Base-by-base conservation (phyloP, 2,329 filamentous ascomycete genomes). In the Saccharata proteae region DNA sequence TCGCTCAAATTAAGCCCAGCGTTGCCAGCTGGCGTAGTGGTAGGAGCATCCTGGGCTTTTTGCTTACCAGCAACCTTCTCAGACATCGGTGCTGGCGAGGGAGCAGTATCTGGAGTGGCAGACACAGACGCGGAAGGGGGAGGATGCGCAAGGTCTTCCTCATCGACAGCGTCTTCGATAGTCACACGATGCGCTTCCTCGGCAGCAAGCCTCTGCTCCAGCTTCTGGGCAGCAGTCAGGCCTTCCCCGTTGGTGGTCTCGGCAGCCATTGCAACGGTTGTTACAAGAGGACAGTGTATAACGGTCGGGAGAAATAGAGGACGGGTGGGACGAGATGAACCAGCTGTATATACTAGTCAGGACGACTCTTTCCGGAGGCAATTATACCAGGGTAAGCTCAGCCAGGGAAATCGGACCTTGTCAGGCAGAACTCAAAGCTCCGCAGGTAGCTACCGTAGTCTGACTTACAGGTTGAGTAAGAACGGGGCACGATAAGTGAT, bases 131-230 rank as follows among this genome's bases (percentile, higher is more conserved):
- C 59, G 34, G 61, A 70, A 31, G 60, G 67, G 34, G 67, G 62
- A 45, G 70, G 61, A 58, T 70, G 62, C 42, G 63, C 61, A 41
- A 76, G 56, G 41, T 82, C 71, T 24, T 92, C 82, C 55, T 92
- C 83, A 49, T 93, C 85, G 16, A 70, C 67, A 22, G 71, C 75
- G 29, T 93, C 84, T 57, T 93, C 85, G 42, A 93, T 69, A 15
- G 77, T 85, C 42, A 71, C 70, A 47, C 74, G 68, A 55, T 73
- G 69, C 20, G 51, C 49, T 45, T 70, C 60, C 35, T 65, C 58
- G 10, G 23, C 27, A 38, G 58, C 58, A 17, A 81, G 77, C 55
- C 74, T 69, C 49, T 76, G 65, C 48, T 74, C 65, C 40, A 81
- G 69, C 60, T 67, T 69, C 57, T 78, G 71, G 37, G 64, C 57